Conservation (phyloP, 1,284 basidiomycete species). For the Apiotrichum montevideense region DNA sequence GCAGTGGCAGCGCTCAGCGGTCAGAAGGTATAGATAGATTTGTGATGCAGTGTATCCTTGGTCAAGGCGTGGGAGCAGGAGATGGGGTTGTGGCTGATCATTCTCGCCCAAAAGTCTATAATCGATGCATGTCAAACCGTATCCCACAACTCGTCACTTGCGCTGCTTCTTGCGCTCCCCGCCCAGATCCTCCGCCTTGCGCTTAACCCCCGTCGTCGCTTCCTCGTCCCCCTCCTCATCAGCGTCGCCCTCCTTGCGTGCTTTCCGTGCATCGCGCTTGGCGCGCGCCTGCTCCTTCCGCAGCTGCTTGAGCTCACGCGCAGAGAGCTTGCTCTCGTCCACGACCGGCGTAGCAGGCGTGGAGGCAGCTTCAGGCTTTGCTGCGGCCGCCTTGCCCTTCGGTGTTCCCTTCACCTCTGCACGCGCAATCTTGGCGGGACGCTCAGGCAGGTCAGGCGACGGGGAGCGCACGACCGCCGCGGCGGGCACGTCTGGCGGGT, state of each 20-base stretch:
- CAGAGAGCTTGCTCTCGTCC: conserved; percentile 27
- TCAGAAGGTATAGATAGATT: conserved; percentile 4
- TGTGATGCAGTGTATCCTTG: conserved; percentile 1
- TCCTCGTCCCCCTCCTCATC: conserved; percentile 12
- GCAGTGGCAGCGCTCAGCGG: not conserved
- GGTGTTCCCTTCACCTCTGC: conserved; percentile 2
- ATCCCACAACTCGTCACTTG: conserved; percentile 7
- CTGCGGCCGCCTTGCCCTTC: conserved; percentile 1
- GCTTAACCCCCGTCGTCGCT: conserved; percentile 20
- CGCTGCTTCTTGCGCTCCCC: conserved; percentile 26
- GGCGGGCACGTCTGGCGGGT: conserved; percentile 52
- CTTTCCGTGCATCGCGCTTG: conserved; percentile 39
- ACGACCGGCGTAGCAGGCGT: conserved; percentile 13
- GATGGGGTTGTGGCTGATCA: no score
- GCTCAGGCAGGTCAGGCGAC: conserved; percentile 21
- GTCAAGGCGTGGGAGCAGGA: no score
- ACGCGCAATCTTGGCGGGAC: conserved; percentile 14
- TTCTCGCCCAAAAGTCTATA: not conserved
- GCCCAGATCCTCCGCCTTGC: conserved; percentile 38
- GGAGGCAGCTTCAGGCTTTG: not conserved
- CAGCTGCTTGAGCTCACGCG: conserved; percentile 36
- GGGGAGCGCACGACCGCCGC: conserved; percentile 17
- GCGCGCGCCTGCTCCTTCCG: conserved; percentile 39
- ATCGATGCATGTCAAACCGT: not conserved
- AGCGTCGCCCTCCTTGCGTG: conserved; percentile 26